These are phyloP conservation scores for Spergularia azorica DNA, from an alignment of 179 eudicot species.

Conservation along the genomic window DNA sequence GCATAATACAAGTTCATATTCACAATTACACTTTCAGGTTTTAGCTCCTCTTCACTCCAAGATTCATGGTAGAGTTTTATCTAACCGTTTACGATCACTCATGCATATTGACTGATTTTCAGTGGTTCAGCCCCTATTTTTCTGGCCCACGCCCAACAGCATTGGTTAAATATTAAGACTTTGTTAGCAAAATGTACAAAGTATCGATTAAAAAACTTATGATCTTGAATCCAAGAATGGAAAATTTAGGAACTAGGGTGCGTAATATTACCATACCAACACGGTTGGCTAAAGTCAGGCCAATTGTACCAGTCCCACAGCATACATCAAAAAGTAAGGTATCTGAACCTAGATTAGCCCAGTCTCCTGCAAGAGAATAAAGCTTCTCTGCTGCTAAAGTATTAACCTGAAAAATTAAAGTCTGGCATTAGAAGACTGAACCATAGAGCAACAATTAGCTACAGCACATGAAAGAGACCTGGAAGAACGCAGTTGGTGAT, in stretches of 20 bases:
- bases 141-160: not conserved
- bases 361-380: slow-evolving; percentile 95
- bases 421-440: slow-evolving; percentile 3
- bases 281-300: slow-evolving; percentile 87
- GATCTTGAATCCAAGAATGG: not conserved
- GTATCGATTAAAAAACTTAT: not conserved
- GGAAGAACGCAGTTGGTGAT: slow-evolving; percentile 96
- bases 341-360: slow-evolving; percentile 86
- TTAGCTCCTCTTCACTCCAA: not conserved
- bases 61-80: not conserved
- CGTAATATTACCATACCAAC: slow-evolving; percentile 87
- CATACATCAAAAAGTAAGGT: slow-evolving; percentile 93
- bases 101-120: not conserved
- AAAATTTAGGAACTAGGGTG: slow-evolving; percentile 17
- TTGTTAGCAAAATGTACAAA: not conserved
- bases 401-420: slow-evolving; percentile 64
- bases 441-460: slow-evolving; percentile 4
- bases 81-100: not conserved
- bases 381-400: slow-evolving; percentile 93
- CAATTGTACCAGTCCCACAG: slow-evolving; percentile 99
- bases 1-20: slow-evolving; percentile 5
- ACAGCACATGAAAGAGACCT: slow-evolving; percentile 40
- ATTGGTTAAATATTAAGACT: not conserved
- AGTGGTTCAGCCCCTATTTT: not conserved
- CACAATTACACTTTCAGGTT: not conserved